Evolutionary conservation across 1,139 yeast genomes (phyloP), one percentile per base, ranked within the genome.

Genomic region (Sugiyamaella grinbergsii): DNA sequence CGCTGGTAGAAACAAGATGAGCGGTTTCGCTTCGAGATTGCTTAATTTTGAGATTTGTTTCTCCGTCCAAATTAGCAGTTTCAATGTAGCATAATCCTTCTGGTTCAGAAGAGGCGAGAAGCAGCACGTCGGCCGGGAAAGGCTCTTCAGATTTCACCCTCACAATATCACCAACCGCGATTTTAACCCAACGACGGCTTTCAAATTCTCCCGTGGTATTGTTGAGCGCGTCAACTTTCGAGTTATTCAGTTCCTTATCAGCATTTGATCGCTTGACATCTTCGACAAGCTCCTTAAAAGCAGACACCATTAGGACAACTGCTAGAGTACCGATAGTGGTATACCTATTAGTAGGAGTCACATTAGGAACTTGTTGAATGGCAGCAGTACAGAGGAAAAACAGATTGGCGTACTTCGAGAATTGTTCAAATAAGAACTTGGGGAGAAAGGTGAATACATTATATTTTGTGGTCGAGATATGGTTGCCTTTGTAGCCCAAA

Each of bases 51-150:
- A 94, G 76, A 65, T 94, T 94, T 0, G 99, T 94, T 68, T 94
- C 99, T 54, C 99, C 99, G 68, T 94, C 99, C 58, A 94, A 75
- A 63, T 94, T 94, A 1, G 98, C 96, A 1, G 99, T 94, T 70
- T 94, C 99, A 53, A 93, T 89, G 63, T 94, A 94, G 66, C 98
- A 94, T 55, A 94, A 75, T 4, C 98, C 99, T 70, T 93, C 98
- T 0, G 99, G 98, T 67, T 94, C 99, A 0, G 98, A 91, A 0
- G 97, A 89, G 31, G 95, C 83, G 41, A 94, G 66, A 19, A 94
- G 70, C 11, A 93, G 75, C 52, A 94, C 64, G 72, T 94, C 99
- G 0, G 98, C 98, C 0, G 99, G 99, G 56, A 94, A 81, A 0
- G 96, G 85, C 56, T 91, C 95, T 63, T 90, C 98, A 34, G 90